A percentile compares a stretch with the other conserved stretches of the same genome.
phyloP scores from a whole-genome alignment of 192 early-diverging fungal genomes.

The Backusella macrospora region DNA sequence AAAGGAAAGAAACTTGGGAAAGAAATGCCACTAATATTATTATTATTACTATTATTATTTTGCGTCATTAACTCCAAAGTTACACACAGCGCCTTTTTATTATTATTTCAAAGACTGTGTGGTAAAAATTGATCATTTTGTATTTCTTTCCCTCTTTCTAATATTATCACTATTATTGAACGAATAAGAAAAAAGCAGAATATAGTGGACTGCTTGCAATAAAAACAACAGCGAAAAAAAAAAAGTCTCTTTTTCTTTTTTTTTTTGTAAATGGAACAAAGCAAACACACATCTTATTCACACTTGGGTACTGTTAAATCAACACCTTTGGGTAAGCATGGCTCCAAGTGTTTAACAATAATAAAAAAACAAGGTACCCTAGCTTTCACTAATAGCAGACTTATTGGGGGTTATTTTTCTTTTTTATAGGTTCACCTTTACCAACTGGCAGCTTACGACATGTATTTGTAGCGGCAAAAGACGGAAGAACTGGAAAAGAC shows the following conservation, averaged over 20 bases:
- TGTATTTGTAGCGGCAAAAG: constrained; percentile 71
- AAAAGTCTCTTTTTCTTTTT: neutral
- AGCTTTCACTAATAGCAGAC: neutral
- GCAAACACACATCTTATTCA: constrained; percentile 13
- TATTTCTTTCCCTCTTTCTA: constrained; percentile 4
- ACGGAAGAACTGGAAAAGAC: constrained; percentile 84
- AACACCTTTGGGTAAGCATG: constrained; percentile 12
- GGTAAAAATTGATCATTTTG: neutral
- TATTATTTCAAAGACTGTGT: too few relatives aligned
- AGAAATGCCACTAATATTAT: neutral
- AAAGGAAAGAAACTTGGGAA: neutral
- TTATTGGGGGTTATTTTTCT: neutral
- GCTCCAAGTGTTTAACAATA: neutral
- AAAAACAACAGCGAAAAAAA: constrained; percentile 3
- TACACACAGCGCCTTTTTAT: too few relatives aligned
- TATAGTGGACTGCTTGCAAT: neutral
- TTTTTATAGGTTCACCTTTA: constrained; percentile 9
- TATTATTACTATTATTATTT: neutral
- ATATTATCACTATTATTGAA: neutral
- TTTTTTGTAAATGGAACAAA: constrained; percentile 10
- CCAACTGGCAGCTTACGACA: constrained; percentile 6
- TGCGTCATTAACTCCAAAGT: too few relatives aligned
- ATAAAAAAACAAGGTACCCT: constrained; percentile 8
- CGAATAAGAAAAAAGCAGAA: constrained; percentile 10
- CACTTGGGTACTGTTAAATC: constrained; percentile 8